phyloP scores from a whole-genome alignment of 1,139 yeast species.

The Geotrichum klebahnii region DNA sequence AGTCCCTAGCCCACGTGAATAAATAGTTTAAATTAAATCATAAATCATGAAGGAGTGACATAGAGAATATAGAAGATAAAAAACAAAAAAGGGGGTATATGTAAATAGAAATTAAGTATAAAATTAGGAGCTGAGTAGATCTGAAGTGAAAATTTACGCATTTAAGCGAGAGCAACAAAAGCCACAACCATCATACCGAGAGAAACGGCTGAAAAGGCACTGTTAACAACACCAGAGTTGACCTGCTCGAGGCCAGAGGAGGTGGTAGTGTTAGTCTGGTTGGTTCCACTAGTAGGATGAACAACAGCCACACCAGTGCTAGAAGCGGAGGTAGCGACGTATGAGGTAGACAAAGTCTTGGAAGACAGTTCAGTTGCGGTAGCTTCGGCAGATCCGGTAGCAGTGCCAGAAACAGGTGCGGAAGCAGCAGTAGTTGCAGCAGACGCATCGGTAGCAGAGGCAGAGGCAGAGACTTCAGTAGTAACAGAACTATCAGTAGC shows the following conservation, averaged over 20 bases:
- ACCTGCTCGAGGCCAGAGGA: conserved; percentile 7
- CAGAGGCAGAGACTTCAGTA: too few relatives aligned
- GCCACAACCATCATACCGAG: conserved; percentile 8
- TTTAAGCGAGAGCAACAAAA: conserved; percentile 3
- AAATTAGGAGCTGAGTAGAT: neutral
- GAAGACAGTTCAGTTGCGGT: neutral
- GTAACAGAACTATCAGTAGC: too few relatives aligned
- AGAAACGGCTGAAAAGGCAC: conserved; percentile 2
- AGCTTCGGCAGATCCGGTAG: conserved; percentile 2
- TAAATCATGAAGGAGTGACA: conserved; percentile 11
- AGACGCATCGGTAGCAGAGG: neutral
- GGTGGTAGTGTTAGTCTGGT: neutral
- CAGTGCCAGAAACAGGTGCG: neutral
- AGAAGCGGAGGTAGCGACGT: neutral
- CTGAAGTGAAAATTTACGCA: too few relatives aligned
- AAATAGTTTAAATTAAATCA: too few relatives aligned
- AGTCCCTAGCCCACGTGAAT: too few relatives aligned
- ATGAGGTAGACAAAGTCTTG: neutral
- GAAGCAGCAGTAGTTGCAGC: conserved; percentile 6
- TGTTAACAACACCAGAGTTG: neutral
- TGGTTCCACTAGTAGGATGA: neutral
- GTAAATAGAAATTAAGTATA: too few relatives aligned
- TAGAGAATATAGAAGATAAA: neutral
- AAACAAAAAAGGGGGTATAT: neutral
- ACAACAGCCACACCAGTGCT: neutral